A percentile compares a stretch with the other conserved stretches of the same genome.
These are phyloP conservation scores for Phaeosphaeria sp. DNA, from an alignment of 2,329 filamentous ascomycete genomes.

Conservation along the genomic window DNA sequence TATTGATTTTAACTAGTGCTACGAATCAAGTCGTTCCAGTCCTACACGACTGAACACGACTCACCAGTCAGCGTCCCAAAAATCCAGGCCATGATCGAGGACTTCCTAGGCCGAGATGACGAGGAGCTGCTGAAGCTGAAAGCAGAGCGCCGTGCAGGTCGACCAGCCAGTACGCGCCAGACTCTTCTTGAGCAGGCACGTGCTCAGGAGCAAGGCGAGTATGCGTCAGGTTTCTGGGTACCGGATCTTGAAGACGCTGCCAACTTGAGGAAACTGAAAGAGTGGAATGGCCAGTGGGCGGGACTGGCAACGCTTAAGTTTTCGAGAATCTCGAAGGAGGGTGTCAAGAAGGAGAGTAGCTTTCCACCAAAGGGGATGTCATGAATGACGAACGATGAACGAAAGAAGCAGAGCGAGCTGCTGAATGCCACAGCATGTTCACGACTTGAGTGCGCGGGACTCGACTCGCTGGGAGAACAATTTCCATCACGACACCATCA, in stretches of 20 bases:
- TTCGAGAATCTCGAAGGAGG: conserved; percentile 73
- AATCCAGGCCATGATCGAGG: conserved; percentile 60
- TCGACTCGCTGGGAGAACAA: too few species aligned
- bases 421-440: neutral
- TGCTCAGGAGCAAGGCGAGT: conserved; percentile 76
- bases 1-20: conserved; percentile 59
- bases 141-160: conserved; percentile 75
- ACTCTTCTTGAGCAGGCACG: conserved; percentile 77
- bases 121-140: conserved; percentile 72
- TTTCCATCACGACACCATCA: too few species aligned
- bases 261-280: conserved; percentile 69
- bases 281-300: conserved; percentile 86
- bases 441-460: too few species aligned
- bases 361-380: conserved; percentile 72
- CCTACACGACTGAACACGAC: conserved; percentile 63
- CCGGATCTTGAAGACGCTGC: conserved; percentile 76
- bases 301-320: conserved; percentile 79
- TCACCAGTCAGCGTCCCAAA: conserved; percentile 57
- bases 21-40: conserved; percentile 75
- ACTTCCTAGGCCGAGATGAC: conserved; percentile 67
- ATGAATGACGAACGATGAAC: conserved; percentile 21
- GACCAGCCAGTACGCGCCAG: conserved; percentile 79
- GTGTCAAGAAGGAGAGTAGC: conserved; percentile 70
- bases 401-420: neutral
- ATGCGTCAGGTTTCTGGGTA: conserved; percentile 82